Evolutionary conservation across 2,329 filamentous ascomycete species (phyloP).

Genomic region (Botryotinia narcissicola): DNA sequence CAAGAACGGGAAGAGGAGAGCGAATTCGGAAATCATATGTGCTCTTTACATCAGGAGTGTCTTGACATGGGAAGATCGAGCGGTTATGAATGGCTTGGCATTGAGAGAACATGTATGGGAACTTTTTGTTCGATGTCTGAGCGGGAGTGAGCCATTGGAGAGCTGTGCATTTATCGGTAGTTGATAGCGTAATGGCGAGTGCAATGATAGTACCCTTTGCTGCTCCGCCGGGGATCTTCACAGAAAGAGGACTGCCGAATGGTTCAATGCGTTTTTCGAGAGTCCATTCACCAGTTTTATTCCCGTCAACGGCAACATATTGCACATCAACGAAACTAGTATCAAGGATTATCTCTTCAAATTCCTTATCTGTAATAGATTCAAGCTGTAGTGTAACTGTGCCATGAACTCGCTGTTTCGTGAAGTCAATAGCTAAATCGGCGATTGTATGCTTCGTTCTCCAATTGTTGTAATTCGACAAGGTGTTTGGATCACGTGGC

Average conservation of each 20-base stretch:
- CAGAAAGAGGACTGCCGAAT: slow-evolving; percentile 68
- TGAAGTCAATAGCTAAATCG: slow-evolving; percentile 80
- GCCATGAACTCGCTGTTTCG: slow-evolving; percentile 72
- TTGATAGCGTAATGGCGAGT: slow-evolving; percentile 68
- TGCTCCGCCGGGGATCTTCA: slow-evolving; percentile 57
- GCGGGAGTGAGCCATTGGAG: slow-evolving; percentile 92
- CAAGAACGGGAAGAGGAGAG: slow-evolving; percentile 85
- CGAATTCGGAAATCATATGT: slow-evolving; percentile 86
- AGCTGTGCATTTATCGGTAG: slow-evolving; percentile 84
- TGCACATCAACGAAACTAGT: slow-evolving; percentile 78
- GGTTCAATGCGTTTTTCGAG: slow-evolving; percentile 65
- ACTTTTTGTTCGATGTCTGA: slow-evolving; percentile 92
- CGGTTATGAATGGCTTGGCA: slow-evolving; percentile 95
- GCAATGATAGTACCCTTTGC: slow-evolving; percentile 52
- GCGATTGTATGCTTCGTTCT: slow-evolving; percentile 79
- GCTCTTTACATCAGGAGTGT: slow-evolving; percentile 97
- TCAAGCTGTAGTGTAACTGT: slow-evolving; percentile 74
- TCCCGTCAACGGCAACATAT: slow-evolving; percentile 66
- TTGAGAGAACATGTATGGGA: slow-evolving; percentile 97
- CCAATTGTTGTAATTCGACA: slow-evolving; percentile 90
- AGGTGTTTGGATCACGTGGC: slow-evolving; percentile 77
- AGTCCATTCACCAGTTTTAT: slow-evolving; percentile 61
- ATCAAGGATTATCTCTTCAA: slow-evolving; percentile 79
- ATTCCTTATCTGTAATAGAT: slow-evolving; percentile 70
- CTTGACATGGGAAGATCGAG: slow-evolving; percentile 93